Base-by-base conservation (phyloP, 2,329 filamentous ascomycete genomes). In the Cladophialophora immunda region DNA sequence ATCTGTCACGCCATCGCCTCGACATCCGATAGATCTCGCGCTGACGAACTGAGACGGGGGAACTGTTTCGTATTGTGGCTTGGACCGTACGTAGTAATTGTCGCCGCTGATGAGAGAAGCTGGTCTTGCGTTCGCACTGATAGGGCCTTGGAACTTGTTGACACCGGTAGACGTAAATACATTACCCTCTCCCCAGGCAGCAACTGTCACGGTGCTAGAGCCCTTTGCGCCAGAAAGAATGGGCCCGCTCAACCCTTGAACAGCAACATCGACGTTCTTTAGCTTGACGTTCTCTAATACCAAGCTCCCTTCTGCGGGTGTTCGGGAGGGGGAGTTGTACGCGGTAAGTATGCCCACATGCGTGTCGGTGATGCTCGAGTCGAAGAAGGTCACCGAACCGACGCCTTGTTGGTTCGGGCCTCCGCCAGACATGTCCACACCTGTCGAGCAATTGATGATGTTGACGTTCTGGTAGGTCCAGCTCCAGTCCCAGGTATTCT, bases 1-100 rank as follows among this genome's bases (percentile, higher is more conserved):
- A 32, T 56, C 53, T 2, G 53, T 56, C 13, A 32, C n/a, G 29
- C 53, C 53, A n/a, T 56, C 53, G 34, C 53, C 53, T 36, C 34
- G 29, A 32, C 27, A 29, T 32, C 53, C 53, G 17, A 32, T 19
- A 5, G n/a, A 15, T 19, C 34, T 56, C 29, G 34, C 53, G 22
- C 34, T 56, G 53, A 56, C 17, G 30, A 56, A 32, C 11, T 36
- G 27, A 13, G 27, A 29, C 17, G n/a, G 13, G 4, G 53, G 19
- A 13, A 32, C 29, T n/a, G 29, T 19, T 17, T 22, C 53, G 30
- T 56, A 56, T 13, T n/a, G 15, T 15, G 53, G 53, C 13, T 32
- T 29, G 15, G 53, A 56, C 22, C 53, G 53, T 13, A 32, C 34
- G 9, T 32, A 56, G 53, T 32, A 56, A 11, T 32, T 34, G 17